Evolutionary conservation across 208 protist species (phyloP).

Genomic region (Zelonia costaricensis): DNA sequence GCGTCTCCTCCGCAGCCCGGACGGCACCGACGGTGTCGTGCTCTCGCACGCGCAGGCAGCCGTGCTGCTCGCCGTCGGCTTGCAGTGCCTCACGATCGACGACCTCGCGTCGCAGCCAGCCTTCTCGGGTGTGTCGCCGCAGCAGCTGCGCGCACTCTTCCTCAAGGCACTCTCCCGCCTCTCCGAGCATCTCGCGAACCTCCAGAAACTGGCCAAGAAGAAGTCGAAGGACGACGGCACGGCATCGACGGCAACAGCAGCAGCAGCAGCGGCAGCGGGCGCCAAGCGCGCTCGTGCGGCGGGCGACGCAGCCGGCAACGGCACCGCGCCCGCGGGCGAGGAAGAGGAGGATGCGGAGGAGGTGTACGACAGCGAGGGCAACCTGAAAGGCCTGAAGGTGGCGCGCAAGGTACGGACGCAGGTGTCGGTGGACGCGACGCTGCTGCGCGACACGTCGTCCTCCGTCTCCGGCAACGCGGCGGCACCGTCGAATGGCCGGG

Average conservation of each 20-base stretch:
- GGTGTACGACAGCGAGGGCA: conserved; percentile 64
- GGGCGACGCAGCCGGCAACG: neutral
- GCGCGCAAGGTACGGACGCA: conserved; percentile 42
- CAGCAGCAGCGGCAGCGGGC: neutral
- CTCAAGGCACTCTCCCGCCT: conserved; percentile 84
- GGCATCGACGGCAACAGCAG: neutral
- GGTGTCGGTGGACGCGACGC: conserved; percentile 70
- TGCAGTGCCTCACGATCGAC: conserved; percentile 90
- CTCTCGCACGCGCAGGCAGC: conserved; percentile 91
- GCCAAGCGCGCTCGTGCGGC: conserved; percentile 9
- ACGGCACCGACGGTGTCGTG: conserved; percentile 78
- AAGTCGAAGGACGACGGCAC: neutral
- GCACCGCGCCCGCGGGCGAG: conserved; percentile 9
- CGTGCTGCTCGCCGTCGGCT: conserved; percentile 94
- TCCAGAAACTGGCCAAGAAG: conserved; percentile 48
- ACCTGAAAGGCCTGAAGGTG: conserved; percentile 77
- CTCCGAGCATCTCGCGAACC: conserved; percentile 64
- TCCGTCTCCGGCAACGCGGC: conserved; percentile 41
- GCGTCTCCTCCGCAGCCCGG: conserved; percentile 49
- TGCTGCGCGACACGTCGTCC: conserved; percentile 68
- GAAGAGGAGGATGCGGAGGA: conserved; percentile 56
- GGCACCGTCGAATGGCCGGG: conserved; percentile 5
- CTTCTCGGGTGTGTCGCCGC: conserved; percentile 61
- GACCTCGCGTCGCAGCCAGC: conserved; percentile 52
- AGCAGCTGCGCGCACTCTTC: conserved; percentile 88